Evolutionary conservation across 2,329 filamentous ascomycete genomes (phyloP).

Genomic region (Scedosporium boydii): DNA sequence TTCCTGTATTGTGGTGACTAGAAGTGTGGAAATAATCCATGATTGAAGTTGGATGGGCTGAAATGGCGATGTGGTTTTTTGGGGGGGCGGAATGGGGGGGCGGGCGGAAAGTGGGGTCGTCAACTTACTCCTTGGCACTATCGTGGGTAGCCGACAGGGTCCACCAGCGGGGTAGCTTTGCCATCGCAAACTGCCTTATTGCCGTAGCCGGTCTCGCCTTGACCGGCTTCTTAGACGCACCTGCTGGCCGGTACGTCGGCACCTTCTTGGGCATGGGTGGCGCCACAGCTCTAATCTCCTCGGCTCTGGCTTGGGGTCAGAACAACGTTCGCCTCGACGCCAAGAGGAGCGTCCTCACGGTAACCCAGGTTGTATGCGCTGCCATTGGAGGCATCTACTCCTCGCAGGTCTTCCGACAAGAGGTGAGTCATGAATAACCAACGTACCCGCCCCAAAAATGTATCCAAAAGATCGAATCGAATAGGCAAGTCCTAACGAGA

Average conservation of each 20-base stretch:
- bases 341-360: slow-evolving; percentile 17
- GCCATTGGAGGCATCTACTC: slow-evolving; percentile 21
- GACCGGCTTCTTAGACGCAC: slow-evolving; percentile 13
- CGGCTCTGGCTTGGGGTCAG: slow-evolving; percentile 15
- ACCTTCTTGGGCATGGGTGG: slow-evolving; percentile 21
- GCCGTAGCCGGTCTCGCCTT: slow-evolving; percentile 14
- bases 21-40: too few species aligned
- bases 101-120: too few species aligned
- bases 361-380: slow-evolving; percentile 20
- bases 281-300: slow-evolving; percentile 19
- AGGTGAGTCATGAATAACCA: slow-evolving; percentile 14
- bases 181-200: slow-evolving; percentile 12
- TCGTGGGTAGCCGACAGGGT: slow-evolving; percentile 21
- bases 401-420: slow-evolving; percentile 20
- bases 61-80: too few species aligned
- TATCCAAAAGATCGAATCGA: slow-evolving; percentile 16
- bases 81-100: too few species aligned
- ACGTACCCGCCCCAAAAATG: background rate
- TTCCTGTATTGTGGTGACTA: too few species aligned
- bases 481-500: slow-evolving; percentile 10
- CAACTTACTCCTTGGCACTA: slow-evolving; percentile 16
- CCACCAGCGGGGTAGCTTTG: slow-evolving; percentile 13
- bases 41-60: too few species aligned
- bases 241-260: slow-evolving; percentile 15
- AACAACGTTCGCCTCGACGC: slow-evolving; percentile 23